These are phyloP conservation scores for Trichopus zeylanicus DNA, from an alignment of 116 monocot genomes.

Conservation along the genomic window DNA sequence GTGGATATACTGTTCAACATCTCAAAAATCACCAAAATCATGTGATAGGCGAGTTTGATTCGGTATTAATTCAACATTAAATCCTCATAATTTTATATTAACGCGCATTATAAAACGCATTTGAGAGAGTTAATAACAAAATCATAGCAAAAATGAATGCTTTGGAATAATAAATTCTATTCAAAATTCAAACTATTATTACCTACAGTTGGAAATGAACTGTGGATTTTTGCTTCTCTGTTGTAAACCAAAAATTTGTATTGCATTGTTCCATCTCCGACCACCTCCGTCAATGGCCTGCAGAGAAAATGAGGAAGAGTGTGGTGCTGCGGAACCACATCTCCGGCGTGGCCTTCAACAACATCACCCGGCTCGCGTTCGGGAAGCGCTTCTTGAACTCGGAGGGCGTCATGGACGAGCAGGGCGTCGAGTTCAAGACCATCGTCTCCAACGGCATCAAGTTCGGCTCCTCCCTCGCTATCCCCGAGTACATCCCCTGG, in stretches of 20 bases:
- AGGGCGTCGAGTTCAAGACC: constrained; percentile 58
- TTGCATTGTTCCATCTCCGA: background rate
- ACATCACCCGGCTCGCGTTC: constrained; percentile 66
- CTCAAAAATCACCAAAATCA: no score
- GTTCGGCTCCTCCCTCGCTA: constrained; percentile 47
- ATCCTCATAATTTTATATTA: no score
- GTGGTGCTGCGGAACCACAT: constrained; percentile 42
- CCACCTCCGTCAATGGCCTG: background rate
- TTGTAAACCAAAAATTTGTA: background rate
- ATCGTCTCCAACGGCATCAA: constrained; percentile 47
- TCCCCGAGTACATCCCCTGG: constrained; percentile 54
- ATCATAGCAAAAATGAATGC: no score
- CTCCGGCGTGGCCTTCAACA: constrained; percentile 62
- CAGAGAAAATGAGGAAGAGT: constrained; percentile 27
- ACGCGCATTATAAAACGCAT: no score
- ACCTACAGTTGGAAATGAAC: no score
- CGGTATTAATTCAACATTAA: no score
- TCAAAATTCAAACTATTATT: no score
- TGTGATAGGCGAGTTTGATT: no score
- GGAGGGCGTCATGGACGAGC: constrained; percentile 39
- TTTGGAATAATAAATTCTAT: no score
- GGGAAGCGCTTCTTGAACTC: constrained; percentile 59
- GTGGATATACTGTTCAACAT: no score
- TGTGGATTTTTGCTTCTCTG: no score
- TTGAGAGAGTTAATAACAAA: no score